Conservation (phyloP, 345 rosid genomes). For the Rhodamnia rubescens region DNA sequence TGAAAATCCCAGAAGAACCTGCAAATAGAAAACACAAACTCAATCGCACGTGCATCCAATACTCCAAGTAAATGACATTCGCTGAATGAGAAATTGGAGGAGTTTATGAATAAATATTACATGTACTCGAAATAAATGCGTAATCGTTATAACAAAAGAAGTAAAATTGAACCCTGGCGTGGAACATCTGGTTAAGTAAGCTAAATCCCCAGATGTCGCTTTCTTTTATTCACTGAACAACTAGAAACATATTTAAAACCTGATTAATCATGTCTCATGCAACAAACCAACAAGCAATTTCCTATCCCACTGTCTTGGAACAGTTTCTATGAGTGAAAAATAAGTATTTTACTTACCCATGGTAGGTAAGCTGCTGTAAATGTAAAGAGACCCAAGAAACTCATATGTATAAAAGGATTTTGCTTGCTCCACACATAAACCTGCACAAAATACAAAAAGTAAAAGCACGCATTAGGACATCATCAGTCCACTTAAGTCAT, state of each 20-base stretch:
- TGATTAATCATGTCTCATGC: not conserved
- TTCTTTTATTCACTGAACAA: not conserved
- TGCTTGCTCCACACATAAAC: slow-evolving; percentile 99
- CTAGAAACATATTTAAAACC: not conserved
- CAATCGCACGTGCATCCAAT: not conserved
- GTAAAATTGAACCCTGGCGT: not conserved
- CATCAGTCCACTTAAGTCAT: not conserved
- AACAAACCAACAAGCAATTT: not conserved
- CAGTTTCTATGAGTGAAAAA: not conserved
- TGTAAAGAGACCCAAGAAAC: slow-evolving; percentile 91
- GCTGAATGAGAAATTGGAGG: not conserved
- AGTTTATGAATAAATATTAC: not conserved
- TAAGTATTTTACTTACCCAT: slow-evolving; percentile 55
- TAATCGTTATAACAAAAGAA: not conserved
- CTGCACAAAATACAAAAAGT: slow-evolving; percentile 13
- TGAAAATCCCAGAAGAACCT: slow-evolving; percentile 96
- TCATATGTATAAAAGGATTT: slow-evolving; percentile 96
- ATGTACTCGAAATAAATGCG: not conserved
- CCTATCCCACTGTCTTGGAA: not conserved
- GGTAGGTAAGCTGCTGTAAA: slow-evolving; percentile 95
- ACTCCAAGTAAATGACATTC: not conserved
- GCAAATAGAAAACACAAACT: not conserved
- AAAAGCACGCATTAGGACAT: not conserved
- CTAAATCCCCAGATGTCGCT: not conserved
- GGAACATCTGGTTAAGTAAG: not conserved